Evolutionary conservation across 495 filamentous ascomycete genomes (phyloP).

Genomic region (Patellaria atrata): DNA sequence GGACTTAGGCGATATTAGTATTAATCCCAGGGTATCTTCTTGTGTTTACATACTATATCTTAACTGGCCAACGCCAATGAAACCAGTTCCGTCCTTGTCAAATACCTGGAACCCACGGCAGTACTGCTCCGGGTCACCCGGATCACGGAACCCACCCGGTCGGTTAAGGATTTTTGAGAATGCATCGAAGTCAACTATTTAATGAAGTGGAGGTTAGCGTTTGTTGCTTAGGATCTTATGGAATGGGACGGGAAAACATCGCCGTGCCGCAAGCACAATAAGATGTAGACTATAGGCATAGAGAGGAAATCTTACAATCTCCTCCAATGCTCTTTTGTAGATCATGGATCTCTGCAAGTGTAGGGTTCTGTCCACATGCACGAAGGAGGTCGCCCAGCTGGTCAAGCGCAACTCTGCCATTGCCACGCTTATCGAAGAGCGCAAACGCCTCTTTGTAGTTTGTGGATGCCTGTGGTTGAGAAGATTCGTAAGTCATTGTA

Average conservation of each 20-base stretch:
- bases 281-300: too few relatives aligned
- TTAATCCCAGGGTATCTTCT: not conserved
- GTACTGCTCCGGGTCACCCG: slow-evolving; percentile 94
- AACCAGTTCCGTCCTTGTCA: slow-evolving; percentile 96
- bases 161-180: slow-evolving; percentile 93
- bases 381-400: slow-evolving; percentile 85
- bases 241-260: slow-evolving; percentile 1
- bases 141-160: slow-evolving; percentile 93
- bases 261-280: too few relatives aligned
- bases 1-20: slow-evolving; percentile 34
- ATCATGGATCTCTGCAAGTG: slow-evolving; percentile 77
- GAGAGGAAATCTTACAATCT: slow-evolving; percentile 56
- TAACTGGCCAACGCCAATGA: slow-evolving; percentile 91
- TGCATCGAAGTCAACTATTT: slow-evolving; percentile 86
- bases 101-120: slow-evolving; percentile 97
- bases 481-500: too few relatives aligned
- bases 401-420: slow-evolving; percentile 71
- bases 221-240: not conserved
- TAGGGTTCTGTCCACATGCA: slow-evolving; percentile 96
- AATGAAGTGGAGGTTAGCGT: not conserved
- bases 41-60: slow-evolving; percentile 54
- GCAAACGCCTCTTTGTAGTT: slow-evolving; percentile 99
- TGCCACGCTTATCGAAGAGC: slow-evolving; percentile 97
- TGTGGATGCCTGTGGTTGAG: slow-evolving; percentile 62
- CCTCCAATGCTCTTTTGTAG: slow-evolving; percentile 73